phyloP scores from a whole-genome alignment of 495 filamentous ascomycete genomes.

The Aspergillus olivimuriae region DNA sequence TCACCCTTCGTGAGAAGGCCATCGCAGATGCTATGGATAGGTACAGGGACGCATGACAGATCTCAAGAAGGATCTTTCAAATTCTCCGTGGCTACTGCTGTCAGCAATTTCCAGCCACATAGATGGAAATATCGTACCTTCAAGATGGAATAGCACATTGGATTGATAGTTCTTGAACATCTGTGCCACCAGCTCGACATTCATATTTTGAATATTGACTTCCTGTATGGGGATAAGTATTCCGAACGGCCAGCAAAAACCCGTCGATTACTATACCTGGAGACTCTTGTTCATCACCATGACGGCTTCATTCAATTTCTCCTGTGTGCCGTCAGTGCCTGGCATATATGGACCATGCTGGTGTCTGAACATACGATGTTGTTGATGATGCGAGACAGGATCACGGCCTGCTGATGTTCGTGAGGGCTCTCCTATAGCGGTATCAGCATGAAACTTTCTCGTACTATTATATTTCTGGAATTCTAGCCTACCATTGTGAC shows the following conservation, averaged over 20 bases:
- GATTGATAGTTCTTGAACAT: constrained; percentile 99
- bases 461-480: no score
- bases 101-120: constrained; percentile 5
- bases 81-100: constrained; percentile 67
- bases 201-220: constrained; percentile 98
- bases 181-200: constrained; percentile 93
- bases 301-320: constrained; percentile 94
- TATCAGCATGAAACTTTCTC: no score
- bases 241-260: not conserved
- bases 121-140: constrained; percentile 55
- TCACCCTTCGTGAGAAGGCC: constrained; percentile 3
- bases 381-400: constrained; percentile 91
- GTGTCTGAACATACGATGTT: constrained; percentile 65
- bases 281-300: constrained; percentile 87
- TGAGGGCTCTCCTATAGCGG: constrained; percentile 80
- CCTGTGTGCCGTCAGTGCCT: constrained; percentile 44
- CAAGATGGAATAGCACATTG: constrained; percentile 93
- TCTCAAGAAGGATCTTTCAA: constrained; percentile 71
- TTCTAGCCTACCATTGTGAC: constrained; percentile 15
- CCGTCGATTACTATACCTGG: constrained; percentile 51
- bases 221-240: constrained; percentile 47
- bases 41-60: no score
- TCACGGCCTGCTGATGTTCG: constrained; percentile 90
- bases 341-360: constrained; percentile 1
- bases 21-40: no score